Base-by-base conservation (phyloP, 2,329 filamentous ascomycete species). In the Cladophialophora chaetospira region DNA sequence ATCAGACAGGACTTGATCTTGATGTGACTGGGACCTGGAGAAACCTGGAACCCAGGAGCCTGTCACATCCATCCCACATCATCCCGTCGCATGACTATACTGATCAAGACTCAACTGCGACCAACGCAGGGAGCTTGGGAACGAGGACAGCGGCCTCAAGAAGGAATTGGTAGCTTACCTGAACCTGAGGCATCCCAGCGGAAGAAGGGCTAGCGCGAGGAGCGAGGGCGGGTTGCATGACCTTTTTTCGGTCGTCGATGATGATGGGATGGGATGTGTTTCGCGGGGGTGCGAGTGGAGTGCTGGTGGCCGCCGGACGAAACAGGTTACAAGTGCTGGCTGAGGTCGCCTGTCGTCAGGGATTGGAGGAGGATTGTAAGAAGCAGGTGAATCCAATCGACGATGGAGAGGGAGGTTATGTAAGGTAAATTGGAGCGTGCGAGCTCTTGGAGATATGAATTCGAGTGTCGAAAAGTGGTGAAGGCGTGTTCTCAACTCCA, bases 101-200 rank as follows among this genome's bases (percentile, higher is more conserved):
- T 33, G 19, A 48, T 25, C 40, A 21, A 38, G 17, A 33, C n/a
- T n/a, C n/a, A n/a, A n/a, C n/a, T n/a, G n/a, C n/a, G n/a, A n/a
- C n/a, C n/a, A n/a, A n/a, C n/a, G n/a, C n/a, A n/a, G n/a, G n/a
- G n/a, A n/a, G n/a, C n/a, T n/a, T n/a, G 13, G 31, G 47, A 13
- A 57, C 13, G 15, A 11, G 23, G 36, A 19, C 13, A 21, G 23
- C 17, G 6, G 8, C 36, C 11, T 19, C 15, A 59, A 46, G 55
- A 19, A 59, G 44, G 52, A 58, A 26, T 58, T 53, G 55, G 42
- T 43, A 54, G 62, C 62, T 64, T 64, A 64, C 62, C 62, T 64
- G 62, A 64, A 64, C 62, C 62, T 64, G 62, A 64, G 62, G 51
- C 48, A 62, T 56, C n/a, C n/a, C n/a, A 44, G 53, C 53, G 17